Percentiles rank a stretch among this genome's conserved stretches.
phyloP scores from a whole-genome alignment of 257 asterid species.

The Osmanthus fragrans region DNA sequence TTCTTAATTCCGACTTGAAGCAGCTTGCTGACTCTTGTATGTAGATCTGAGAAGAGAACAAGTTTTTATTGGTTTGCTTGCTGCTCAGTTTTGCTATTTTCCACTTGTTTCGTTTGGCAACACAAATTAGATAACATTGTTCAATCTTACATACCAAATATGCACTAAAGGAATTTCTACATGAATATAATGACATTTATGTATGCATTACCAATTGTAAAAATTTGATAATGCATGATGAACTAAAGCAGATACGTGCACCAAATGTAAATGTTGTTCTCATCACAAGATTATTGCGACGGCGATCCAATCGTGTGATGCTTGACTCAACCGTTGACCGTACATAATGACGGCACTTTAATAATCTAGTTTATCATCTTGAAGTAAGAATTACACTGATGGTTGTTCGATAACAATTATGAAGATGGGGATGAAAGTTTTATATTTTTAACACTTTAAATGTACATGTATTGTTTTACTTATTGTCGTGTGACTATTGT shows the following conservation, averaged over 20 bases:
- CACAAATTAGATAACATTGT: neutral
- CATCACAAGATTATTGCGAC: too few relatives aligned
- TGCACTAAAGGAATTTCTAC: neutral
- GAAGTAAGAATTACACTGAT: too few relatives aligned
- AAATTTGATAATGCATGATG: constrained; percentile 15
- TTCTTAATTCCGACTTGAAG: constrained; percentile 13
- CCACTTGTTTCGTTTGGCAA: neutral
- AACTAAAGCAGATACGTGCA: constrained; percentile 18
- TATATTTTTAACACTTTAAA: too few relatives aligned
- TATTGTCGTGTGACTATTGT: too few relatives aligned
- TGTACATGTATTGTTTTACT: too few relatives aligned
- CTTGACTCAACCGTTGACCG: neutral
- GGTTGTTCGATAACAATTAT: too few relatives aligned
- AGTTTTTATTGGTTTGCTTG: constrained; percentile 14
- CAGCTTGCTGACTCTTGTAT: neutral
- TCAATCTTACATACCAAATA: neutral
- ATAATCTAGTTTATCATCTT: too few relatives aligned
- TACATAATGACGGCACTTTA: too few relatives aligned
- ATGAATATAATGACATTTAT: neutral
- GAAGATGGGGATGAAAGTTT: too few relatives aligned
- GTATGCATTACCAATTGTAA: neutral
- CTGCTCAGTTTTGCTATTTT: neutral
- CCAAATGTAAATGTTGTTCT: neutral
- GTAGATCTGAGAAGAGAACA: constrained; percentile 15
- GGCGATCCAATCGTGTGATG: neutral